Evolutionary conservation across 2,329 filamentous ascomycete genomes (phyloP), one percentile per base, ranked within the genome.

Genomic region (Sporothrix inflata): DNA sequence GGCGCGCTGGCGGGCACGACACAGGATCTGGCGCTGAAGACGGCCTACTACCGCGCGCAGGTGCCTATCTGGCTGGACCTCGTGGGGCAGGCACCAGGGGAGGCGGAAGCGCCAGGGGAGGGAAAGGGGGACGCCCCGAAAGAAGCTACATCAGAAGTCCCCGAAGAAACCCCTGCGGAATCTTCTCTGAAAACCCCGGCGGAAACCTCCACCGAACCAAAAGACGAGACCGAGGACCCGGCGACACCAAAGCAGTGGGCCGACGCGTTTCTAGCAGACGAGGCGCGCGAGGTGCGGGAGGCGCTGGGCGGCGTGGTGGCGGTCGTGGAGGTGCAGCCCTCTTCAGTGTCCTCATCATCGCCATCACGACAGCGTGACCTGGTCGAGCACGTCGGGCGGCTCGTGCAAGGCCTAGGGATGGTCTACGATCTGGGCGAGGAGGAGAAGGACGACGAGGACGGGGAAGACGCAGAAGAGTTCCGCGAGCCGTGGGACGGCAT

Each of bases 41-140:
- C 89, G 24, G 76, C 82, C 16, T 92, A 92, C 82, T 92, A 91
- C 82, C 84, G 80, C 30, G 85, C 88, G 70, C 83, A 83, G 0
- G 82, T 92, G 3, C 89, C 90, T 57, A 83, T 92, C 75, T 92
- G 90, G 90, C 83, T 92, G n/a, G 90, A 92, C 77, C 42, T 75
- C 14, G 69, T 82, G 6, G 81, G 83, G 4, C 69, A 34, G 16
- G 16, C 30, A 11, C 42, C 42, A 16, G 47, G 7, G 47, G 71
- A 19, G n/a, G 51, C 1, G 0, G 61, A 66, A 6, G 21, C 3
- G 3, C 40, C 47, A 5, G 42, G 47, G 40, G 66, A 55, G 30
- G 38, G 38, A 11, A 47, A 19, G 14, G 16, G 34, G 19, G 38
- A 42, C 12, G 21, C n/a, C 3, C 34, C 12, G 5, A 42, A 60